Base-by-base conservation (phyloP, 495 filamentous ascomycete genomes). In the Penicillium paxilli region DNA sequence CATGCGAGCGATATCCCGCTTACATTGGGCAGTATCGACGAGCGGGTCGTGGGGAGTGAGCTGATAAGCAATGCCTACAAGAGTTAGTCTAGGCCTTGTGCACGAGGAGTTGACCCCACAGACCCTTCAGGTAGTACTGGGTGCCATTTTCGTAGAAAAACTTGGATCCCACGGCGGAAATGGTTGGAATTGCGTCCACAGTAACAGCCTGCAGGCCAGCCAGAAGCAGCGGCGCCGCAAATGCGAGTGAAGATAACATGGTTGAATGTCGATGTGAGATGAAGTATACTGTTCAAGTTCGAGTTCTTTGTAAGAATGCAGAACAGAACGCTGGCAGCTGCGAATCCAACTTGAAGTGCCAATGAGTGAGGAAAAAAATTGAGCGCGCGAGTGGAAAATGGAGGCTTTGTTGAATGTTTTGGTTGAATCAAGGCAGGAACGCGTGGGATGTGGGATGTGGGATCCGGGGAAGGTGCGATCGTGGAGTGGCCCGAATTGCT, bases 121-220 rank as follows among this genome's bases (percentile, higher is more conserved):
- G 73, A 87, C 90, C 89, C 71, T 92, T 93, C 63, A 93, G 81
- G 71, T 81, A 94, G 71, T 86, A 95, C 66, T 92, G 89, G 14
- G 82, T 76, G 50, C 90, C 89, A 69, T 90, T 80, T 56, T 77
- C 81, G 49, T 81, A 84, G 73, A 92, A 94, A 77, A 95, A 90
- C 70, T 94, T 95, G 69, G 85, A 83, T n/a, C 90, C 90, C 23
- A 87, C 83, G 19, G 81, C 77, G 12, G 81, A 79, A 60, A 95
- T 87, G 28, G 81, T 80, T 25, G 83, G 74, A 30, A 79, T 64
- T 17, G 73, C 73, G 48, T 49, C 52, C 30, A 62, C 67, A 0
- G 56, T 52, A 22, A 58, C 49, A 33, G 61, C 59, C 47, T 67
- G 62, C 26, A 74, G 46, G 46, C 62, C 63, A 21, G 61, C 65